phyloP scores from a whole-genome alignment of 768 basidiomycete genomes.

The Solioccasus polychromus region DNA sequence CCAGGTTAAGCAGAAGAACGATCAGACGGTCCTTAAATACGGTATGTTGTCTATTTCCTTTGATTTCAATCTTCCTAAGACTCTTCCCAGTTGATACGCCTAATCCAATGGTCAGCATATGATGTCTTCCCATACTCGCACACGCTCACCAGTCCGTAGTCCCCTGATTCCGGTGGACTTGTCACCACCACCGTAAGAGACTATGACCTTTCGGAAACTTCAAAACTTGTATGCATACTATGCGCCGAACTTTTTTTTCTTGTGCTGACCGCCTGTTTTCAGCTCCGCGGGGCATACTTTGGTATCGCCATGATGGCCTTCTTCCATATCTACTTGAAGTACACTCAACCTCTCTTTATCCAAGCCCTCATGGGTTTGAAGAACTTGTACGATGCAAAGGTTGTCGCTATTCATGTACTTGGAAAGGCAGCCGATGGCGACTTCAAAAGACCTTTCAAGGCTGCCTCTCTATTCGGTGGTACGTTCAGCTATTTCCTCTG shows the following conservation, averaged over 20 bases:
- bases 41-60: slow-evolving; percentile 44
- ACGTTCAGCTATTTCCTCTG: slow-evolving; percentile 18
- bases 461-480: slow-evolving; percentile 71
- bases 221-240: slow-evolving; percentile 62
- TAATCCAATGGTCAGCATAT: slow-evolving; percentile 63
- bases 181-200: slow-evolving; percentile 91
- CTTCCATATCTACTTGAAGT: slow-evolving; percentile 92
- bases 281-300: slow-evolving; percentile 68
- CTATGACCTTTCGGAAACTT: slow-evolving; percentile 87
- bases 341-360: slow-evolving; percentile 95
- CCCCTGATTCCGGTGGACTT: slow-evolving; percentile 66
- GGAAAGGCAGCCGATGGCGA: slow-evolving; percentile 81
- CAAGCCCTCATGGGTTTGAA: slow-evolving; percentile 96
- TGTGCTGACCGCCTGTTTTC: background rate
- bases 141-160: slow-evolving; percentile 32
- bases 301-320: slow-evolving; percentile 86
- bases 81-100: slow-evolving; percentile 63
- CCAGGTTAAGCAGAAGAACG: slow-evolving; percentile 93
- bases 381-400: slow-evolving; percentile 82
- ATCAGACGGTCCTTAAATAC: slow-evolving; percentile 94
- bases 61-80: background rate
- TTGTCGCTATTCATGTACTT: slow-evolving; percentile 76
- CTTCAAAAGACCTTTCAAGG: slow-evolving; percentile 87
- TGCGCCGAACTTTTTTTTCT: slow-evolving; percentile 13
- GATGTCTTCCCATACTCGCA: background rate